phyloP scores from a whole-genome alignment of 2,329 filamentous ascomycete species.

The Cylindrodendrum hubeiense region DNA sequence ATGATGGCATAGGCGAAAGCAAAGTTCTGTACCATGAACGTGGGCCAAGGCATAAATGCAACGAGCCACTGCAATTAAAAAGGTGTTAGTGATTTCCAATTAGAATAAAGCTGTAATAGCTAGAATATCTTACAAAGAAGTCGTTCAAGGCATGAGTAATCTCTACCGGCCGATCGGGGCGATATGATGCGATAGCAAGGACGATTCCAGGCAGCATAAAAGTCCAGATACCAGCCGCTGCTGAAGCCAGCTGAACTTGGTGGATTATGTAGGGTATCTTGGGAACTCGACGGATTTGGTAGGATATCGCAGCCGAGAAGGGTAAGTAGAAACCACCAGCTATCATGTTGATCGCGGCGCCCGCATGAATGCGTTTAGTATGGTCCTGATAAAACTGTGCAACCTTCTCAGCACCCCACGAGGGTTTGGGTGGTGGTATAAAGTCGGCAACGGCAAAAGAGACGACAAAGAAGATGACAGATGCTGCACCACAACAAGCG shows the following conservation, averaged over 20 bases:
- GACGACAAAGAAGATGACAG: conserved; percentile 13
- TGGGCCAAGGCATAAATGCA: conserved; percentile 27
- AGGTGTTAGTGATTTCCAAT: not conserved
- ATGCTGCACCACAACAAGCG: conserved; percentile 10
- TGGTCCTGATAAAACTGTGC: conserved; percentile 26
- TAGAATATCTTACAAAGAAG: conserved; percentile 20
- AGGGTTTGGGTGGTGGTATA: conserved; percentile 7
- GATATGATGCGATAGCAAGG: conserved; percentile 27
- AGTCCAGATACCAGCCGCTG: conserved; percentile 25
- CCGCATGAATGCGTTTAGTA: conserved; percentile 22
- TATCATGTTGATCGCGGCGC: conserved; percentile 25
- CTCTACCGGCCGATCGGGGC: conserved; percentile 27
- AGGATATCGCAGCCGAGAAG: conserved; percentile 24
- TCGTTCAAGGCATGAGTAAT: conserved; percentile 32
- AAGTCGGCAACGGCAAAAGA: conserved; percentile 16
- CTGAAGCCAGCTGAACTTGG: conserved; percentile 26
- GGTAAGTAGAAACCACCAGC: conserved; percentile 29
- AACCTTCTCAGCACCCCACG: conserved; percentile 21
- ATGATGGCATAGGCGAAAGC: conserved; percentile 31
- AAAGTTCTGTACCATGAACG: conserved; percentile 27
- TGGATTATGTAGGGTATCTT: conserved; percentile 26
- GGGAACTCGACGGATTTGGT: conserved; percentile 27
- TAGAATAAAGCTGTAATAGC: not conserved
- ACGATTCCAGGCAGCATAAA: conserved; percentile 32
- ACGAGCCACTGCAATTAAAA: conserved; percentile 18